Base-by-base conservation (phyloP, 352 stramenopile genomes). In the Pythium periplocum region DNA sequence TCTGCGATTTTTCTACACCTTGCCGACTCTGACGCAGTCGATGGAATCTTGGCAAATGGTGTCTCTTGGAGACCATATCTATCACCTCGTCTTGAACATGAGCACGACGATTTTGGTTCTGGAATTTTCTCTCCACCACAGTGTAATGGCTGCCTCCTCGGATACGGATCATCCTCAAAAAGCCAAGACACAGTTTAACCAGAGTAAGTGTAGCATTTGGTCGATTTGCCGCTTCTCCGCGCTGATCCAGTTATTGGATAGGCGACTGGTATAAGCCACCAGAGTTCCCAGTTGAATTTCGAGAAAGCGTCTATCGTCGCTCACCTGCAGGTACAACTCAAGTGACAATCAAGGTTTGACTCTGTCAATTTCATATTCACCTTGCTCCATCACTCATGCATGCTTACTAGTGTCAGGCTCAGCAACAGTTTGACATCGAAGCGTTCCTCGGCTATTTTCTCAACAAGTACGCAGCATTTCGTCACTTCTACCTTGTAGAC, bases 341-440 rank as follows among this genome's bases (percentile, higher is more conserved):
- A 34, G 44, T 50, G 1, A 57, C 30, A 12, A 4, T 60, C 32
- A 30, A 55, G 45, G 51, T 55, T 3, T 12, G 35, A 42, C 17
- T 26, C 17, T 26, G 17, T 26, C 17, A 26, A 26, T 26, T 26
- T 26, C 0, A 26, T 26, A 26, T 26, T 26, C 17, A 26, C 17
- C 17, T 55, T 6, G 34, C 11, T 54, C 33, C 43, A 26, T 17
- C 33, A 26, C 11, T 38, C 4, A n/a, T 34, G 17, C 17, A 26
- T 26, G 17, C 4, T 35, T 49, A 7, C 0, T 9, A 86, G 75
- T 82, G 69, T 43, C 12, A 70, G 36, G 55, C 44, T 30, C 70
- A 87, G 51, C 69, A 78, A 45, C 48, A 71, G 37, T 81, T 90
- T 44, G 73, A 87, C 47, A 66, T 75, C 10, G 79, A 90, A 54